phyloP scores from a whole-genome alignment of 192 early-diverging fungal genomes.

The Linnemannia schmuckeri region DNA sequence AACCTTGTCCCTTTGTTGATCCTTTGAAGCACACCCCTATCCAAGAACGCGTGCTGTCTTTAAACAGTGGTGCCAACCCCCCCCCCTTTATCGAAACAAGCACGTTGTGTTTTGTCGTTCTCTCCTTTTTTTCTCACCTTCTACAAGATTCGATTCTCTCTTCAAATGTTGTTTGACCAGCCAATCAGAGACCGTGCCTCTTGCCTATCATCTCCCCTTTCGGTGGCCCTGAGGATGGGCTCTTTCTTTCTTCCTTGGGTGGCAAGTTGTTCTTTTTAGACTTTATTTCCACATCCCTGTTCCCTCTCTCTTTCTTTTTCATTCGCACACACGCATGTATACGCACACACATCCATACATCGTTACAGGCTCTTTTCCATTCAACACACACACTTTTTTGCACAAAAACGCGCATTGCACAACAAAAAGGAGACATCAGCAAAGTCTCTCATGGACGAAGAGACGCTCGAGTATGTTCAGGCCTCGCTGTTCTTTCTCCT shows the following conservation, averaged over 20 bases:
- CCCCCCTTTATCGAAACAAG: no score
- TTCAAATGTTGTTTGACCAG: neutral
- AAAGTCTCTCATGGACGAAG: slow-evolving; percentile 8
- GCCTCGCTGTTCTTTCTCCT: neutral
- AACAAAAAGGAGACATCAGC: neutral
- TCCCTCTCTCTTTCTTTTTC: neutral
- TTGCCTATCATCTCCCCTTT: no score
- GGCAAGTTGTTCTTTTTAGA: neutral
- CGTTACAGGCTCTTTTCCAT: neutral
- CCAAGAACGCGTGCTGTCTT: no score
- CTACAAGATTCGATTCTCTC: neutral
- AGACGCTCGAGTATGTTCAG: slow-evolving; percentile 7
- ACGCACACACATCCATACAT: neutral
- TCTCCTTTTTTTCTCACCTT: no score
- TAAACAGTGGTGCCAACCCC: no score
- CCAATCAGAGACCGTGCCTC: neutral
- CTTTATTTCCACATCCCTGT: neutral
- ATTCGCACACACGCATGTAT: neutral
- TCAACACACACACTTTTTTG: no score
- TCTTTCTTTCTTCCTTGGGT: neutral
- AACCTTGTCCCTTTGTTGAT: no score
- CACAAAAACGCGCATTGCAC: neutral
- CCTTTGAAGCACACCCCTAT: no score
- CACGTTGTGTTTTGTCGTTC: no score
- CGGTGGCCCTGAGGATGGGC: neutral